Base-by-base conservation (phyloP, 1,139 yeast species). In the Scheffersomyces titani region DNA sequence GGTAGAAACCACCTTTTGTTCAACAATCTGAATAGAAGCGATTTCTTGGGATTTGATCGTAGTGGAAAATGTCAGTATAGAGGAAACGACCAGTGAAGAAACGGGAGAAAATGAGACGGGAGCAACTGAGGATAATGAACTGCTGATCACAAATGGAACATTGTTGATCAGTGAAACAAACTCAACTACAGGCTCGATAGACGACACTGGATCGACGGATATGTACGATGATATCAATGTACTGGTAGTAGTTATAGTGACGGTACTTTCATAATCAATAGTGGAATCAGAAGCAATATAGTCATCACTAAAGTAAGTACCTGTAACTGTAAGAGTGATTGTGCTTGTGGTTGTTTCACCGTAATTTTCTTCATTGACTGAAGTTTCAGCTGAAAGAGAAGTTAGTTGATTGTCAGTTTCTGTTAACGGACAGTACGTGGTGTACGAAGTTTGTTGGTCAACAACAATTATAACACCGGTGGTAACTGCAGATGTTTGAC, bases 391-490 rank as follows among this genome's bases (percentile, higher is more conserved):
- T 6, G 48, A 46, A 19, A 18, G 21, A 46, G 19, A 19, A 46
- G 48, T 11, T 30, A 11, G 16, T 2, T 9, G 13, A 11, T 46
- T 19, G 3, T 20, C 11, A 19, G 46, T 30, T 16, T 47, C 30
- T 2, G 54, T 49, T 48, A 55, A 48, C 19, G 60, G 59, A 49
- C 56, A 54, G 56, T 51, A 54, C 9, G 60, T 55, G 50, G 61
- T 56, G 55, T 50, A 54, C 7, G 50, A 44, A 16, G 57, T 54
- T 24, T 46, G 21, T 56, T 63, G 60, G 53, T 67, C 65, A 53
- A 78, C 75, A 57, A 73, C 68, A 49, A 73, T 68, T 54, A 80
- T 73, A 48, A 76, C 60, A 59, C 80, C 81, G 47, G 82, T 76
- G 55, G 82, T 75, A 50, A 63, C 67, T 5, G 74, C 69, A 45